Evolutionary conservation across 352 stramenopile species (phyloP).

Genomic region (Pythium brassicae): DNA sequence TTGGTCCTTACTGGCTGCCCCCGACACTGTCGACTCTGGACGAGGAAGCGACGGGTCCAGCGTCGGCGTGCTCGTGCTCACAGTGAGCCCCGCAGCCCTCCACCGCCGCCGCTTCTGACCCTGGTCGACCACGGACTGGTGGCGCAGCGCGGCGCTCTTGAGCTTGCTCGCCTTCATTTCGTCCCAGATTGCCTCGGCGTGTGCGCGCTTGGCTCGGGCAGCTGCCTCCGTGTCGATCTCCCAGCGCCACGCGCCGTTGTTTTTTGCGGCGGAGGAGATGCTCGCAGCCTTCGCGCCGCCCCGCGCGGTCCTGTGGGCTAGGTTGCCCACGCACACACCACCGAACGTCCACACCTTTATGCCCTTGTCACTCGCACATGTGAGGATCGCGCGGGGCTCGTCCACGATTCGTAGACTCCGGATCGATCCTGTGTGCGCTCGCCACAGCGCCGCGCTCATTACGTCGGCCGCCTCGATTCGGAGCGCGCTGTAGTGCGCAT

Average conservation of each 20-base stretch:
- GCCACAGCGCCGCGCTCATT: slow-evolving; percentile 41
- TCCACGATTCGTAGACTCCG: slow-evolving; percentile 49
- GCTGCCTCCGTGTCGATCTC: slow-evolving; percentile 35
- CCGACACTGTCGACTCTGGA: neutral
- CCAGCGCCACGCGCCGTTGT: slow-evolving; percentile 33
- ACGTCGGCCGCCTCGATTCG: slow-evolving; percentile 28
- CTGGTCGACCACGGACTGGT: slow-evolving; percentile 18
- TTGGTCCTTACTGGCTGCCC: neutral
- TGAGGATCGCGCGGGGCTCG: slow-evolving; percentile 50
- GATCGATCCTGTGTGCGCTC: slow-evolving; percentile 46
- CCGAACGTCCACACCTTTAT: slow-evolving; percentile 58
- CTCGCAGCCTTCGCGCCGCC: neutral
- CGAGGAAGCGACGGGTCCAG: slow-evolving; percentile 3
- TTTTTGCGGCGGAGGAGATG: neutral
- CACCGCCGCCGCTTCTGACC: slow-evolving; percentile 16
- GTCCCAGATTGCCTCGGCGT: slow-evolving; percentile 57
- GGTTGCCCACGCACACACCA: slow-evolving; percentile 31
- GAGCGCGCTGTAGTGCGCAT: neutral
- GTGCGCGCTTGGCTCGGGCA: slow-evolving; percentile 32
- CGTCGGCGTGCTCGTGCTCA: slow-evolving; percentile 22
- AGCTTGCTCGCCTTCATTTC: slow-evolving; percentile 49
- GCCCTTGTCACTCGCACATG: slow-evolving; percentile 59
- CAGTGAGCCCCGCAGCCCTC: slow-evolving; percentile 6
- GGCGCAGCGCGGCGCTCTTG: slow-evolving; percentile 17
- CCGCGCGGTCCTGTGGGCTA: slow-evolving; percentile 12